These are phyloP conservation scores for Fusarium irregulare DNA, from an alignment of 2,329 filamentous ascomycete species.

Conservation along the genomic window DNA sequence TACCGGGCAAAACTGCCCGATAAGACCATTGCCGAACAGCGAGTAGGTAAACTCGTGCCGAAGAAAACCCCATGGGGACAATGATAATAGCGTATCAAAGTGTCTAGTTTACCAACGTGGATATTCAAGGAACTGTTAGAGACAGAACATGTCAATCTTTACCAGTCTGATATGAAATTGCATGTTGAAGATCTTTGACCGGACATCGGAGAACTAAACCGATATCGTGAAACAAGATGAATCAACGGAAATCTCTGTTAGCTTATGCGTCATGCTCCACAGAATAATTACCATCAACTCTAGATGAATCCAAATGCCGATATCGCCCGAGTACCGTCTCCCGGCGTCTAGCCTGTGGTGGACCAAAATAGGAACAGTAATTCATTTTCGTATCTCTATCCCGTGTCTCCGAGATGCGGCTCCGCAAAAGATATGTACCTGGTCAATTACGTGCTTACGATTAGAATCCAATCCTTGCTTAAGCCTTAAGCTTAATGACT, in stretches of 20 bases:
- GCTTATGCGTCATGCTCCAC: neutral
- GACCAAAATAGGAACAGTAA: neutral
- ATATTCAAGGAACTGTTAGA: neutral
- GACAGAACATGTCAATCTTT: neutral
- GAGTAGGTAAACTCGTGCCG: neutral
- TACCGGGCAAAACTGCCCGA: neutral
- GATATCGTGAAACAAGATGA: neutral
- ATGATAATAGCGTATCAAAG: neutral
- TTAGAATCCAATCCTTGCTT: neutral
- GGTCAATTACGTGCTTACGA: neutral
- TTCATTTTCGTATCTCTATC: conserved; percentile 11
- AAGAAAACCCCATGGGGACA: neutral
- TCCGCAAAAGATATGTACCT: conserved; percentile 5
- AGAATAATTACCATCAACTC: neutral
- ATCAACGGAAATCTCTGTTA: neutral
- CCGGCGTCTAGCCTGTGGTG: neutral
- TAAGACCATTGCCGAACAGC: neutral
- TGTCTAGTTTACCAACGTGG: neutral
- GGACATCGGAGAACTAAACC: neutral
- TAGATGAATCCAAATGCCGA: neutral
- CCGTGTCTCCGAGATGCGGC: conserved; percentile 11
- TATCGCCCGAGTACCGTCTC: conserved; percentile 2
- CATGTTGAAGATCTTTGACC: neutral
- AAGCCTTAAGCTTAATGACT: conserved; percentile 1
- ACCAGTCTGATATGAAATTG: neutral